Percentiles rank a stretch among this genome's conserved stretches.
Conservation (phyloP, 1,139 yeast species). For the Suhomyces bokatorum region DNA sequence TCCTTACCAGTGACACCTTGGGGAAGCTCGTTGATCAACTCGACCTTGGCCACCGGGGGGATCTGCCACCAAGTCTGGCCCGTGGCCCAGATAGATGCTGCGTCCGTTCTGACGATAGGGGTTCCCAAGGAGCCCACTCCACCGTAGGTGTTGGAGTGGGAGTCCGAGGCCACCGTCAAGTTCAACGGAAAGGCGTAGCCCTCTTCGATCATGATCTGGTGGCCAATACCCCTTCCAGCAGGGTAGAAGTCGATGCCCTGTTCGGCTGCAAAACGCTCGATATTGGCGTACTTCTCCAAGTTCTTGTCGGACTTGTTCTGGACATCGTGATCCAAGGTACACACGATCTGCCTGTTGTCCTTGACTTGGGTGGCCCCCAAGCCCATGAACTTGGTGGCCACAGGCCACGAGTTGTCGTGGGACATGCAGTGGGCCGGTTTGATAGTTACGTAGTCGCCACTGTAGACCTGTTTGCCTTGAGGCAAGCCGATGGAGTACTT, state of each 20-base stretch:
- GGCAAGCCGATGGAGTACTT: constrained; percentile 84
- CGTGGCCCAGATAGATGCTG: constrained; percentile 99
- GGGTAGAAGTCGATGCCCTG: constrained; percentile 98
- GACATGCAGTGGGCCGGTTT: constrained; percentile 98
- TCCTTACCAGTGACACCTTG: constrained; percentile 94
- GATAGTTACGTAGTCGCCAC: constrained; percentile 95
- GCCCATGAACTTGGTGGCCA: constrained; percentile 93
- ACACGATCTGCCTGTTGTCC: constrained; percentile 86
- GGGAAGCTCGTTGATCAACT: constrained; percentile 77
- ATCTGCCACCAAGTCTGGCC: constrained; percentile 99
- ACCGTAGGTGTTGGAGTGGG: constrained; percentile 97
- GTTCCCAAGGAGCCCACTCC: constrained; percentile 96
- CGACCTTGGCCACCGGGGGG: constrained; percentile 97
- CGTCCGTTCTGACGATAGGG: constrained; percentile 97
- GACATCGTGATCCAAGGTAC: constrained; percentile 96
- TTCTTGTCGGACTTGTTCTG: constrained; percentile 90
- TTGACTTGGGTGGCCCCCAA: constrained; percentile 84
- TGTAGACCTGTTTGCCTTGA: constrained; percentile 65
- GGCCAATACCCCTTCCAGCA: constrained; percentile 99
- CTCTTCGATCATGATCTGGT: constrained; percentile 97
- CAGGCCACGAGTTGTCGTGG: constrained; percentile 99
- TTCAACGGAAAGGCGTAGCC: constrained; percentile 97
- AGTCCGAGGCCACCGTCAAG: constrained; percentile 93
- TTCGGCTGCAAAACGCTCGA: constrained; percentile 80
- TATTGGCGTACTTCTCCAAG: constrained; percentile 80